A percentile compares a stretch with the other conserved stretches of the same genome.
phyloP scores from a whole-genome alignment of 116 monocot species.

The Papilionanthe hybrid region DNA sequence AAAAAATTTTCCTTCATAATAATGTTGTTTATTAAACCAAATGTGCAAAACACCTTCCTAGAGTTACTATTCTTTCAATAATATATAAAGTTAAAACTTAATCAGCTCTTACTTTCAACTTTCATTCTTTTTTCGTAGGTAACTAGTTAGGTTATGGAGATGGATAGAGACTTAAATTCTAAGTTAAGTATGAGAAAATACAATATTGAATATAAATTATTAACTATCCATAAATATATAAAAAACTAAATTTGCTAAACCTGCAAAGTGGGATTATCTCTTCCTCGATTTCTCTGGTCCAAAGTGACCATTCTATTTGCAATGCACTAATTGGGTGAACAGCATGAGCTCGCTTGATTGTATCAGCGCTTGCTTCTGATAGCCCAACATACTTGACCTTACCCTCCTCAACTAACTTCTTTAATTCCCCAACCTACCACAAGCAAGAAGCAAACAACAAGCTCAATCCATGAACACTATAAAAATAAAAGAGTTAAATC shows the following conservation, averaged over 20 bases:
- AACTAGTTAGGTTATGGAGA: too few species aligned
- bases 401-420: slow-evolving; percentile 70
- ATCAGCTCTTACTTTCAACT: too few species aligned
- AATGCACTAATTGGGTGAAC: slow-evolving; percentile 75
- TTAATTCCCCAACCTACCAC: slow-evolving; percentile 41
- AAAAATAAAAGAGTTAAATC: too few species aligned
- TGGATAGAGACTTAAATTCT: too few species aligned
- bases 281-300: slow-evolving; percentile 70
- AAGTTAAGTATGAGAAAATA: too few species aligned
- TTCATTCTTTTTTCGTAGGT: too few species aligned
- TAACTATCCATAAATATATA: background rate
- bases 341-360: slow-evolving; percentile 68
- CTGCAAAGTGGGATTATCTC: slow-evolving; percentile 77
- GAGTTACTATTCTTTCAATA: too few species aligned
- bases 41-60: too few species aligned
- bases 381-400: slow-evolving; percentile 75
- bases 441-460: background rate
- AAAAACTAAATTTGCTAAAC: slow-evolving; percentile 13
- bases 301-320: slow-evolving; percentile 83
- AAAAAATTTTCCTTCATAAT: too few species aligned
- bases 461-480: background rate
- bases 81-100: too few species aligned
- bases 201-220: too few species aligned
- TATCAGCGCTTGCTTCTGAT: slow-evolving; percentile 75
- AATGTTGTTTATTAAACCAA: too few species aligned